Percentiles rank a stretch among this genome's conserved stretches.
Evolutionary conservation across 2,329 filamentous ascomycete genomes (phyloP).

Genomic region (Verticillium dahliae): DNA sequence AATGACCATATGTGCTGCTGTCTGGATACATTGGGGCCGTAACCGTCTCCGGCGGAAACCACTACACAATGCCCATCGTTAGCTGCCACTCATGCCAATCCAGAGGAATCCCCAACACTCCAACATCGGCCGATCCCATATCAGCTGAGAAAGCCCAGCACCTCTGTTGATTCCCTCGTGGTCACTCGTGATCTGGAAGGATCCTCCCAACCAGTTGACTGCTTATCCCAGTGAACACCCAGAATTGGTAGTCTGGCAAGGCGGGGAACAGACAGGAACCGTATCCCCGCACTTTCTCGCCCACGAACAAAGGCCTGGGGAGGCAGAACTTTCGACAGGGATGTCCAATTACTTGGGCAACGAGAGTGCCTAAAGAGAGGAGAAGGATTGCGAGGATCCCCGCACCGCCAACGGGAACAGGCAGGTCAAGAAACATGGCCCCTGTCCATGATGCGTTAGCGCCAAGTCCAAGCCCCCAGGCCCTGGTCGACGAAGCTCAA

Average conservation of each 20-base stretch:
- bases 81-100: too few relatives aligned
- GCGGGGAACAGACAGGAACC: not conserved
- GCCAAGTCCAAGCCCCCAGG: not conserved
- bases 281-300: not conserved
- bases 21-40: too few relatives aligned
- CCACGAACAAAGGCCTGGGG: not conserved
- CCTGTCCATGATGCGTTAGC: not conserved
- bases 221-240: too few relatives aligned
- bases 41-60: too few relatives aligned
- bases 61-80: too few relatives aligned
- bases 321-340: too few relatives aligned
- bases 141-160: too few relatives aligned
- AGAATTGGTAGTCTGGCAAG: not conserved
- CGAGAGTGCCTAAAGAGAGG: not conserved
- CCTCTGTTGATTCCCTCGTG: too few relatives aligned
- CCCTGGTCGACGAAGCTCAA: not conserved
- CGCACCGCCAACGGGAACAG: constrained; percentile 1
- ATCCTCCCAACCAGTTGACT: too few relatives aligned
- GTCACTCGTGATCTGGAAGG: too few relatives aligned
- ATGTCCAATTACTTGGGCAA: not conserved
- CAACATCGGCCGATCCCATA: too few relatives aligned
- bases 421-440: not conserved
- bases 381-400: not conserved
- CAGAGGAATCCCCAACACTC: too few relatives aligned
- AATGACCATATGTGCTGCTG: not conserved